These are phyloP conservation scores for Hemileccinum impolitum DNA, from an alignment of 768 basidiomycete species.

Conservation along the genomic window DNA sequence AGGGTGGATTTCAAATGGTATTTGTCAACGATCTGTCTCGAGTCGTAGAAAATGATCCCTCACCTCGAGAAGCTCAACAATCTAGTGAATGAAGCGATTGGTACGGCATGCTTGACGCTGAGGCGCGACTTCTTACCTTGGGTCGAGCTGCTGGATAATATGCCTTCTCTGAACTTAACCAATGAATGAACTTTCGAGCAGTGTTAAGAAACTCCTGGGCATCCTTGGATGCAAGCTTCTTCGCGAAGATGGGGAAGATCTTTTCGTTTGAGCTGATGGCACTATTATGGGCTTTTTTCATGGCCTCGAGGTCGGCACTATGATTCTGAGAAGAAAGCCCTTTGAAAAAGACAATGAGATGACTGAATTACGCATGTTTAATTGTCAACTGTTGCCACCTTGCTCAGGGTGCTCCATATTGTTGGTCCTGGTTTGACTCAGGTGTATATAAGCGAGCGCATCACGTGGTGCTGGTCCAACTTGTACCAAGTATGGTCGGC, in stretches of 20 bases:
- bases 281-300: conserved; percentile 13
- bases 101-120: conserved; percentile 1
- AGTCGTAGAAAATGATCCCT: conserved; percentile 14
- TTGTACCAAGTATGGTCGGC: too few relatives aligned
- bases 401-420: conserved; percentile 12
- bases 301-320: conserved; percentile 3
- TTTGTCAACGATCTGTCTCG: background rate
- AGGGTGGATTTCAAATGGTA: background rate
- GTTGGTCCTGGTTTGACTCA: background rate
- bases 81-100: conserved; percentile 33
- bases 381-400: conserved; percentile 4
- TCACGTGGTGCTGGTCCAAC: too few relatives aligned
- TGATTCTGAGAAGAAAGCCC: background rate
- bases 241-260: conserved; percentile 35
- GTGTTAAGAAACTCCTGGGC: conserved; percentile 16
- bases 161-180: conserved; percentile 46
- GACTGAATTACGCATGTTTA: background rate
- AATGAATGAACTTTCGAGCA: conserved; percentile 39
- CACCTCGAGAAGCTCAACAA: conserved; percentile 48
- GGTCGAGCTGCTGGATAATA: conserved; percentile 51
- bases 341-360: conserved; percentile 5
- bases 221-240: conserved; percentile 32
- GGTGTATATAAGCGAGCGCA: too few relatives aligned
- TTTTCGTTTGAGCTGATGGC: conserved; percentile 33
- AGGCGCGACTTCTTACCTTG: conserved; percentile 36